Base-by-base conservation (phyloP, 176 grass and related monocot species). In the Cenchrus purpureus region DNA sequence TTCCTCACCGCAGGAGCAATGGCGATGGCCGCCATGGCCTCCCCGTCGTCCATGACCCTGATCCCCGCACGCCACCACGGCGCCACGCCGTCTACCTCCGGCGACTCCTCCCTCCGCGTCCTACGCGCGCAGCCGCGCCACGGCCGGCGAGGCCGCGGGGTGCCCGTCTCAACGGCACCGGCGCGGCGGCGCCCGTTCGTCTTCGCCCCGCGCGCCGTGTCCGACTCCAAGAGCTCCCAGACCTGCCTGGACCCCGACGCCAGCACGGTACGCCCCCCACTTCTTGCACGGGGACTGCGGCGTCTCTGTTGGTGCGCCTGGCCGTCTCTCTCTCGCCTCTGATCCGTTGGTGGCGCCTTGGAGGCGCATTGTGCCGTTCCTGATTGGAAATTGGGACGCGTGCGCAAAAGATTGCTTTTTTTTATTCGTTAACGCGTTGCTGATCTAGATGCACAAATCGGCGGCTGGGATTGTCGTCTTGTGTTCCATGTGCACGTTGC, bases 181-280 rank as follows among this genome's bases (percentile, higher is more conserved):
- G 10, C 45, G 17, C 68, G 55, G 65, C 34, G 53, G 19, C 77
- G 75, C 68, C 90, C 90, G 34, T 84, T 92, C 79, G 60, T 94
- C 13, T 89, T 96, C 79, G 84, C 93, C 52, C 86, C 93, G 32
- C 83, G 83, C 61, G 93, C 91, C 4, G 97, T 99, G 32, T 99
- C 97, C 7, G 97, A 99, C 59, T 95, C 97, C 46, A 92, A 84
- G 42, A 92, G 88, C 82, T 92, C 97, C 3, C 93, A 99, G 90
- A 99, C 97, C 28, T 99, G 97, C 74, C 91, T 99, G 15, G 97
- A 99, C 84, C 97, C 97, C 62, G 97, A 99, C 75, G 97, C 93
- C 46, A 99, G 93, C 83, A 89, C 87, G 83, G 97, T 99, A 85
- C 78, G 83, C 53, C 80, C 78, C 25, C 56, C 62, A 50, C 59